Conservation (phyloP, 108 stramenopile genomes). For the Conticribra guillardii region DNA sequence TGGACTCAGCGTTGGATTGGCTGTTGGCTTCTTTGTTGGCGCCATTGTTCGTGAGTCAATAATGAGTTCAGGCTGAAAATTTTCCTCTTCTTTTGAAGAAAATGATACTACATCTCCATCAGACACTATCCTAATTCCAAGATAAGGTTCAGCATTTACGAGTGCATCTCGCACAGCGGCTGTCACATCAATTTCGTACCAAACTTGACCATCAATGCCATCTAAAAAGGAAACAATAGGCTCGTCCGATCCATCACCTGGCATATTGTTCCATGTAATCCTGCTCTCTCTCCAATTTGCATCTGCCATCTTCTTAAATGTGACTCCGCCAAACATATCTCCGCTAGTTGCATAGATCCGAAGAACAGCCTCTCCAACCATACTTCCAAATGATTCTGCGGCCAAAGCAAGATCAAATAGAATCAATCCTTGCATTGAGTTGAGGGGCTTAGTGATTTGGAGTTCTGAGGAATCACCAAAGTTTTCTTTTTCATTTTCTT, state of each 20-base stretch:
- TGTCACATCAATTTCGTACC: constrained; percentile 46
- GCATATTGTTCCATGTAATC: constrained; percentile 38
- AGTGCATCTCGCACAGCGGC: constrained; percentile 44
- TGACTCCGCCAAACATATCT: constrained; percentile 31
- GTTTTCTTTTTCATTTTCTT: constrained; percentile 23
- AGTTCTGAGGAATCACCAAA: constrained; percentile 29
- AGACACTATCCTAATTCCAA: constrained; percentile 39
- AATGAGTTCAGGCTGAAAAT: constrained; percentile 32
- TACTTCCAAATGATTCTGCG: constrained; percentile 14
- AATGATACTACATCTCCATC: constrained; percentile 29
- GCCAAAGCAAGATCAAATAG: constrained; percentile 40
- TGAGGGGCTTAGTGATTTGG: constrained; percentile 8
- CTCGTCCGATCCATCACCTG: constrained; percentile 39
- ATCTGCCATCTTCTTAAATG: constrained; percentile 36
- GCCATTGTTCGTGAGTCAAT: constrained; percentile 28
- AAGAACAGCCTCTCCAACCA: constrained; percentile 23
- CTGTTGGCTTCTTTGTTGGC: constrained; percentile 25
- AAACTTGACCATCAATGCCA: constrained; percentile 18
- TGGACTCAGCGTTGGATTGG: constrained; percentile 18
- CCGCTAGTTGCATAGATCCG: constrained; percentile 28
- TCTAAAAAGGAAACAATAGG: constrained; percentile 36
- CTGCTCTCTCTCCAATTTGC: constrained; percentile 32
- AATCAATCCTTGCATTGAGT: constrained; percentile 37
- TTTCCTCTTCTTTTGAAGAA: constrained; percentile 38
- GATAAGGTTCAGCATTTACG: constrained; percentile 11